phyloP scores from a whole-genome alignment of 1,139 yeast species.

The Yamadazyma mexicana region DNA sequence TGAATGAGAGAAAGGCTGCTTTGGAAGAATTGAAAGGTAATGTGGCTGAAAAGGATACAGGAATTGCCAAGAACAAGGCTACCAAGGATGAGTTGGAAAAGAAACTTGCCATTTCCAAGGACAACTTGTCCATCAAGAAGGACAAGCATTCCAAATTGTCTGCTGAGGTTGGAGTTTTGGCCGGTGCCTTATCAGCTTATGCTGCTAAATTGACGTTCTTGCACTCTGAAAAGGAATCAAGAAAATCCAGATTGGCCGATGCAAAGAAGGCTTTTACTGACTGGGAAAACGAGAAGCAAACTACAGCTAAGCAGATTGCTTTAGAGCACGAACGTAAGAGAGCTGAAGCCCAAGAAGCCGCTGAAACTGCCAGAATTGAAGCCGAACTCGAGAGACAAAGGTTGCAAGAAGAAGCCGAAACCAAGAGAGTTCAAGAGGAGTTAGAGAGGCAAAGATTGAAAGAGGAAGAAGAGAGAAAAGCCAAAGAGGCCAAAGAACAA shows the following conservation, averaged over 20 bases:
- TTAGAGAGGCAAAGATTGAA: conserved; percentile 26
- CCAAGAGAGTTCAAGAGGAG: conserved; percentile 29
- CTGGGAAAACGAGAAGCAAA: conserved; percentile 49
- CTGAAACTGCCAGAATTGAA: conserved; percentile 45
- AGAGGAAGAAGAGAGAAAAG: conserved; percentile 21
- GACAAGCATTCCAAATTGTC: conserved; percentile 37
- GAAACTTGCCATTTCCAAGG: conserved; percentile 34
- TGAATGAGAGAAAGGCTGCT: conserved; percentile 39
- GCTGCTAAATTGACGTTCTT: conserved; percentile 43
- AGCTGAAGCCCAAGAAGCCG: conserved; percentile 48
- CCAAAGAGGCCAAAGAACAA: conserved; percentile 22
- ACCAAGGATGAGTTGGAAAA: conserved; percentile 44
- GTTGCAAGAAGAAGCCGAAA: conserved; percentile 35
- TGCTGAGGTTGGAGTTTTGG: conserved; percentile 47
- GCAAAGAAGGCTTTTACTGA: conserved; percentile 40
- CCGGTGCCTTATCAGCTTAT: conserved; percentile 45
- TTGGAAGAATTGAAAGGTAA: conserved; percentile 43
- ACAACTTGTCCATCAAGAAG: conserved; percentile 37
- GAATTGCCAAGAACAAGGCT: conserved; percentile 33
- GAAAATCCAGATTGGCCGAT: conserved; percentile 37
- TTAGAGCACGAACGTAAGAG: conserved; percentile 48
- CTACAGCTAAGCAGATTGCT: conserved; percentile 38
- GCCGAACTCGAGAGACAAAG: conserved; percentile 48
- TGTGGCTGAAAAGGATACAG: conserved; percentile 41
- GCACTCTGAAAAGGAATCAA: conserved; percentile 38